Percentiles rank a stretch among this genome's conserved stretches.
phyloP scores from a whole-genome alignment of 176 grass and related monocot genomes.

The Hyparrhenia diplandra region DNA sequence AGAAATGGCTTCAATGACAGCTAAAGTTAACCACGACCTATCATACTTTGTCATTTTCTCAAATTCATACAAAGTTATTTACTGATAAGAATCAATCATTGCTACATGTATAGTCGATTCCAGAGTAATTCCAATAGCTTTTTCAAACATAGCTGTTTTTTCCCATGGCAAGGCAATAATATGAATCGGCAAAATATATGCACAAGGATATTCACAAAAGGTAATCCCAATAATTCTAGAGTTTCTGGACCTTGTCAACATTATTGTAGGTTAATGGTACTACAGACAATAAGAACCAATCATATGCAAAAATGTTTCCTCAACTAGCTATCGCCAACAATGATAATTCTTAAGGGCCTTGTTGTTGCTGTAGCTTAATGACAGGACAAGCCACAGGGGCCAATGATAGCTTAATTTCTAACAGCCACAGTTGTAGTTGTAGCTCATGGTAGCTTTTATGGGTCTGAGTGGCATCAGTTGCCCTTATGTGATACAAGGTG shows the following conservation, averaged over 20 bases:
- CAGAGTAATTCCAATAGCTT: not conserved
- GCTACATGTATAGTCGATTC: not conserved
- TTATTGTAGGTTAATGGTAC: not conserved
- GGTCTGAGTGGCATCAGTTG: too few species aligned
- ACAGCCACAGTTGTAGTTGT: too few species aligned
- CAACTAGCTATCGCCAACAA: too few species aligned
- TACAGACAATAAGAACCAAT: conserved; percentile 4
- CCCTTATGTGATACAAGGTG: too few species aligned
- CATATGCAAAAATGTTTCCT: not conserved
- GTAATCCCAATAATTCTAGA: not conserved
- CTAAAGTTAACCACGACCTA: not conserved
- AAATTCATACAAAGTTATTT: not conserved
- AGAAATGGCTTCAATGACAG: not conserved
- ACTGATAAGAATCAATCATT: not conserved
- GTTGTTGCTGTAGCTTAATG: too few species aligned
- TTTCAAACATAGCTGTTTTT: not conserved
- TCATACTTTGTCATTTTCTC: conserved; percentile 21
- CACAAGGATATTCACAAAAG: too few species aligned
- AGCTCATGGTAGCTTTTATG: too few species aligned
- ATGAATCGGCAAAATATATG: too few species aligned
- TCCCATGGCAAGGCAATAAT: not conserved
- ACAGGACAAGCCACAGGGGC: too few species aligned
- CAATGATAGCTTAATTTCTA: too few species aligned
- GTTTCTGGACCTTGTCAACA: not conserved
- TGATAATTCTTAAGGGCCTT: too few species aligned